Base-by-base conservation (phyloP, 352 stramenopile species). In the Phytopythium sindhum region DNA sequence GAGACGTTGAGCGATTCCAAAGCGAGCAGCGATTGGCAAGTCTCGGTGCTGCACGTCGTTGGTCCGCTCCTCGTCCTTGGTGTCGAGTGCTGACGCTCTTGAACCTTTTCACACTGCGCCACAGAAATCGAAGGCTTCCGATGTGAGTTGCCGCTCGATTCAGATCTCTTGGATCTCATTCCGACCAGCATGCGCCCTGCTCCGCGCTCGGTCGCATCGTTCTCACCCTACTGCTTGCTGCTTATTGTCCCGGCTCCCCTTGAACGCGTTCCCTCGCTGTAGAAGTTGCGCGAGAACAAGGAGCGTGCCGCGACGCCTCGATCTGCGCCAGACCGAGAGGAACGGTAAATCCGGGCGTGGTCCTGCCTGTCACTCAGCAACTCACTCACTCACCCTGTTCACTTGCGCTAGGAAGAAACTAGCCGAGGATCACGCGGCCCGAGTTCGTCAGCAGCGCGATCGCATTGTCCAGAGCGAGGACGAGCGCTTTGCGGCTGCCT, bases 271-370 rank as follows among this genome's bases (percentile, higher is more conserved):
- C 2, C 15, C 41, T 53, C 19, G 21, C 23, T 39, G 21, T 44
- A 89, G 82, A 88, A 88, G 76, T 78, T 86, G 45, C 77, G 72
- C 2, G 78, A 89, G 56, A 90, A 90, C 61, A 85, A 73, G 48
- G 65, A 82, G 56, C 77, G 59, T 28, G 66, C 73, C 6, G 59
- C 37, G 44, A 81, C 68, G 28, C 66, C 72, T 29, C 67, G 62
- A 4, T 65, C 72, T 24, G 19, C 39, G 23, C 55, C 67, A 45
- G 68, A 57, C 2, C 52, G 68, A 33, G 73, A 81, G 17, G 64
- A 74, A 9, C 68, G 68, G 76, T 83, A 63, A 24, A 37, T 15
- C 33, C 26, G 7, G 15, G 2, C 10, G 17, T 2, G 23, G 8
- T 29, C 19, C 24, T 9, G 7, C 0, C 14, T 4, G n/a, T 14